phyloP scores from a whole-genome alignment of 257 asterid genomes.

The Fraxinus pennsylvanica region DNA sequence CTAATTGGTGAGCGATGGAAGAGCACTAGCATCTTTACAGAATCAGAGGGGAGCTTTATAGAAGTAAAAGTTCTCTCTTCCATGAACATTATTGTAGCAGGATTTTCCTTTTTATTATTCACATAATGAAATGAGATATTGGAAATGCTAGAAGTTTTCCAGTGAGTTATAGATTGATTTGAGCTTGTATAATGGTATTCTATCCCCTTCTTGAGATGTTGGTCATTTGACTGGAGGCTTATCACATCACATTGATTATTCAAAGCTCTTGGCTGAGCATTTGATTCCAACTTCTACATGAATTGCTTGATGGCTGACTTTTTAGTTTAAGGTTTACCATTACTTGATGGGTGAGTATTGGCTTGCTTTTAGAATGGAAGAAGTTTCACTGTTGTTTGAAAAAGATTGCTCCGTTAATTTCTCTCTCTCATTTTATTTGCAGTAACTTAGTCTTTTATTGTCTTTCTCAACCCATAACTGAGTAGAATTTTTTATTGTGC shows the following conservation, averaged over 20 bases:
- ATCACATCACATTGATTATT: constrained; percentile 2
- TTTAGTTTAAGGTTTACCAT: no score
- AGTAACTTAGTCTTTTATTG: no score
- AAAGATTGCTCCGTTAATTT: no score
- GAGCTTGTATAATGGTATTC: constrained; percentile 20
- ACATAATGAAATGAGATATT: constrained; percentile 11
- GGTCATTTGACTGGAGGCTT: not conserved
- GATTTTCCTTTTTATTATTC: constrained; percentile 15
- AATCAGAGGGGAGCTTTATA: constrained; percentile 68
- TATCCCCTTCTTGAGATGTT: constrained; percentile 11
- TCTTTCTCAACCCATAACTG: no score
- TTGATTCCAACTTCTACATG: not conserved
- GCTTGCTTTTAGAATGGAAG: no score
- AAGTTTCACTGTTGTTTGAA: no score
- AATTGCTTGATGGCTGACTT: no score
- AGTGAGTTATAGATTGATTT: constrained; percentile 7
- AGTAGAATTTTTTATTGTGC: no score
- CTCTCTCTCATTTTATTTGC: no score
- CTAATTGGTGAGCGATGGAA: constrained; percentile 81
- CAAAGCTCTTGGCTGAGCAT: constrained; percentile 7
- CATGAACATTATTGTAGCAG: not conserved
- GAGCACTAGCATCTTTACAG: constrained; percentile 54
- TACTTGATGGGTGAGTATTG: no score
- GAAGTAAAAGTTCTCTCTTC: constrained; percentile 49
- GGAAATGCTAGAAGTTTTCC: constrained; percentile 19